These are phyloP conservation scores for Nephelium lappaceum DNA, from an alignment of 345 rosid genomes.

Conservation along the genomic window DNA sequence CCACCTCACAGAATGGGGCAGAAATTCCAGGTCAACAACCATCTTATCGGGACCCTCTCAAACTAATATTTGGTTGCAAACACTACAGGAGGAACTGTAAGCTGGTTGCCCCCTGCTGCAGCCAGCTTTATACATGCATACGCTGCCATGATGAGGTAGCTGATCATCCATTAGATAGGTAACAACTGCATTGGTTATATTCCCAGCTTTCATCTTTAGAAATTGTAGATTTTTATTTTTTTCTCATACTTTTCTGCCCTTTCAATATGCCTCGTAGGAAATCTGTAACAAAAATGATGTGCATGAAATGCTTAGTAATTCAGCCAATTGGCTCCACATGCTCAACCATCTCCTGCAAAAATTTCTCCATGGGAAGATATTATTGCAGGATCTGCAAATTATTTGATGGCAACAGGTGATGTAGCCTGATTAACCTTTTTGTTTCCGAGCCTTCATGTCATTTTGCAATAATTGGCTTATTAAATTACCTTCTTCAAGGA, in stretches of 20 bases:
- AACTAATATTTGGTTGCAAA: slow-evolving; percentile 60
- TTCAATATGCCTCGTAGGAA: slow-evolving; percentile 42
- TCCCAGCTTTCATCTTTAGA: not conserved
- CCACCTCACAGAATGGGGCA: slow-evolving; percentile 35
- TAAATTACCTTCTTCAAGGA: not conserved
- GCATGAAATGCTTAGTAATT: slow-evolving; percentile 77
- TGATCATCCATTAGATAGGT: slow-evolving; percentile 81
- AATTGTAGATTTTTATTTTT: not conserved
- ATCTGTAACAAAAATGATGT: slow-evolving; percentile 72
- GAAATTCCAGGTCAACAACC: slow-evolving; percentile 58
- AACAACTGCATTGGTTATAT: slow-evolving; percentile 11
- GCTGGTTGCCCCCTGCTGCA: slow-evolving; percentile 72
- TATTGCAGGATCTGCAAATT: slow-evolving; percentile 82
- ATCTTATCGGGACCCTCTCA: slow-evolving; percentile 53
- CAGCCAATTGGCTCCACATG: slow-evolving; percentile 66
- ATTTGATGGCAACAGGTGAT: slow-evolving; percentile 75
- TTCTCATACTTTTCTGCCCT: slow-evolving; percentile 14
- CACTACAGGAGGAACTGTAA: slow-evolving; percentile 84
- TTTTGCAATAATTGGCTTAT: not conserved
- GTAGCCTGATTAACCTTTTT: not conserved
- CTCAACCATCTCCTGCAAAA: slow-evolving; percentile 56
- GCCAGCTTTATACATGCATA: slow-evolving; percentile 64
- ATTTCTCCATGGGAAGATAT: slow-evolving; percentile 67
- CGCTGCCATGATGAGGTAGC: slow-evolving; percentile 82
- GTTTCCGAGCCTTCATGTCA: not conserved